Evolutionary conservation across 148 eudicot species (phyloP).

Genomic region (Silene conica): DNA sequence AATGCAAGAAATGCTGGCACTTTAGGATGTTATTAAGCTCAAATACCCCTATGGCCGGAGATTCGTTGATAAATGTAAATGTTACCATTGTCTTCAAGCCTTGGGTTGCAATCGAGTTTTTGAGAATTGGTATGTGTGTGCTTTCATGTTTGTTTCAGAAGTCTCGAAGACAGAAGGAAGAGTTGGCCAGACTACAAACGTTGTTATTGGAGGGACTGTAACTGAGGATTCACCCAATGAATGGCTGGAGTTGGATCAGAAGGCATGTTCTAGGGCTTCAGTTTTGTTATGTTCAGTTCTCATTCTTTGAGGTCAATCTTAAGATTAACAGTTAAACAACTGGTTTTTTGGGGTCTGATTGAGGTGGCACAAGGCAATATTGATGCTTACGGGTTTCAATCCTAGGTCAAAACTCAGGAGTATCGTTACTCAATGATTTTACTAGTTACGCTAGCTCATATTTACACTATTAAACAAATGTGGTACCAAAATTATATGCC

Average conservation of each 20-base stretch:
- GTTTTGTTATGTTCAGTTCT: neutral
- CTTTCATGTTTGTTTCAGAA: slow-evolving; percentile 47
- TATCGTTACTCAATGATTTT: neutral
- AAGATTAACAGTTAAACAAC: neutral
- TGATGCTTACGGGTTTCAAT: too few relatives aligned
- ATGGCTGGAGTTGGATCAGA: slow-evolving; percentile 83
- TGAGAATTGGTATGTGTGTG: neutral
- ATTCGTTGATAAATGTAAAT: too few relatives aligned
- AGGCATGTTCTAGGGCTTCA: slow-evolving; percentile 35
- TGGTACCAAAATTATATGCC: neutral
- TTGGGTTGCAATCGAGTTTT: neutral
- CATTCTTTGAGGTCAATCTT: neutral
- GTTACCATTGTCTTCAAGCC: too few relatives aligned
- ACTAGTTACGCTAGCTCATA: too few relatives aligned
- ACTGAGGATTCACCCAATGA: slow-evolving; percentile 75
- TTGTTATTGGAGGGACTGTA: slow-evolving; percentile 90
- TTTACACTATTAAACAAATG: neutral
- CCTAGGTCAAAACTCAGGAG: too few relatives aligned
- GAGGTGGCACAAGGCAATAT: too few relatives aligned
- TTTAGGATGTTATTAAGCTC: neutral
- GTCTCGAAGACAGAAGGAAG: slow-evolving; percentile 92
- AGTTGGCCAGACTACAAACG: slow-evolving; percentile 89
- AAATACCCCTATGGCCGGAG: neutral
- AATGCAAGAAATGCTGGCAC: too few relatives aligned
- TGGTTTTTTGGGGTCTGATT: too few relatives aligned